phyloP scores from a whole-genome alignment of 768 basidiomycete genomes.

The Gelatoporia subvermispora region DNA sequence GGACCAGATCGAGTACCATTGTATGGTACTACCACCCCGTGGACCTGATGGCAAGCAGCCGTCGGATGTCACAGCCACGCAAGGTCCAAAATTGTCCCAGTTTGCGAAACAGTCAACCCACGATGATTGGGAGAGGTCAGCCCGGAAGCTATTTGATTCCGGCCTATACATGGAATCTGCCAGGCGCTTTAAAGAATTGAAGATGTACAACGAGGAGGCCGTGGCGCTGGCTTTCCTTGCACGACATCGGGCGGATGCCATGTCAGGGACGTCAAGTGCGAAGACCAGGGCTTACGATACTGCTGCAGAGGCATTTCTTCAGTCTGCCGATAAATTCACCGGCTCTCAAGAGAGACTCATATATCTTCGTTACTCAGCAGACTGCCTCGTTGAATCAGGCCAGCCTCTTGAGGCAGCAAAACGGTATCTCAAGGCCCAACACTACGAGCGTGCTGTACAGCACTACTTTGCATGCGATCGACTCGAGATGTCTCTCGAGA shows the following conservation, averaged over 20 bases:
- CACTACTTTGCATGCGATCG: constrained; percentile 42
- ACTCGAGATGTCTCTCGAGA: constrained; percentile 50
- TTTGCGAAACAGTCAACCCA: constrained; percentile 49
- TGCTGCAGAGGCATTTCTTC: constrained; percentile 48
- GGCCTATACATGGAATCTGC: constrained; percentile 48
- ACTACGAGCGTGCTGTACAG: constrained; percentile 40
- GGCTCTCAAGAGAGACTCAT: constrained; percentile 18
- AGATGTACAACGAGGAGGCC: constrained; percentile 33
- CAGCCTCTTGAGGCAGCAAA: constrained; percentile 37
- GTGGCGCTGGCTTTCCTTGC: constrained; percentile 51
- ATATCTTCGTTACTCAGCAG: constrained; percentile 17
- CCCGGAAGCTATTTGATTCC: constrained; percentile 35
- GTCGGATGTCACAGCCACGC: constrained; percentile 36
- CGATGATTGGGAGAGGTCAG: constrained; percentile 42
- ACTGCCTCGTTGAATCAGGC: constrained; percentile 23
- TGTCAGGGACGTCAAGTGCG: constrained; percentile 16
- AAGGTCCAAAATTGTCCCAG: constrained; percentile 43
- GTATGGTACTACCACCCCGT: not conserved
- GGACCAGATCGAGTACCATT: not conserved
- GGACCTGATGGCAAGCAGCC: constrained; percentile 46
- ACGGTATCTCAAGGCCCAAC: constrained; percentile 35
- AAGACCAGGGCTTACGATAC: constrained; percentile 31
- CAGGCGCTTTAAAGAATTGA: constrained; percentile 49
- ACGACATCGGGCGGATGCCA: constrained; percentile 43
- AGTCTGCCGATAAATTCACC: constrained; percentile 31